A percentile compares a stretch with the other conserved stretches of the same genome.
Conservation (phyloP, 2,329 filamentous ascomycete genomes). For the Cadophora malorum region DNA sequence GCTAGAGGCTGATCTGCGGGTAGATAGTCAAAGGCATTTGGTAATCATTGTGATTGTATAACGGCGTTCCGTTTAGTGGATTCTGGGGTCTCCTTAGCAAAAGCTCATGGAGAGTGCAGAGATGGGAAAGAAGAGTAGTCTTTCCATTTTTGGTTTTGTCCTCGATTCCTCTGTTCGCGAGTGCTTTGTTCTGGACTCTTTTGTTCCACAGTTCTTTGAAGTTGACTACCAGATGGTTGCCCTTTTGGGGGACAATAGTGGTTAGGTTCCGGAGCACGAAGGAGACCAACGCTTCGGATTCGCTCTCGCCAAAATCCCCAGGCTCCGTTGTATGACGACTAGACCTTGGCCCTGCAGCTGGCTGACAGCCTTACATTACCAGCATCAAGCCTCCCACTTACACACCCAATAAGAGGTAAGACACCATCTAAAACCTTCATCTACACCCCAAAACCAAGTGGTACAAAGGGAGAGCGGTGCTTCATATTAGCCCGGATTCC, state of each 20-base stretch:
- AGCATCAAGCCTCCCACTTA: neutral
- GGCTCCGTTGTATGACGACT: neutral
- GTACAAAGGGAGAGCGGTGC: neutral
- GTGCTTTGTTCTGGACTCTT: too few relatives aligned
- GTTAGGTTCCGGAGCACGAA: too few relatives aligned
- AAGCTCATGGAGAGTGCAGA: too few relatives aligned
- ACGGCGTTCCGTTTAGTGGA: too few relatives aligned
- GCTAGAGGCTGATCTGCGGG: neutral
- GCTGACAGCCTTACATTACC: neutral
- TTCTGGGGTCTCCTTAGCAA: too few relatives aligned
- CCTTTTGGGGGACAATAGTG: too few relatives aligned
- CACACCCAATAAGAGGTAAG: neutral
- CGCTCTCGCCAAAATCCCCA: neutral
- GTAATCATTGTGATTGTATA: too few relatives aligned
- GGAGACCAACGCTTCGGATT: slow-evolving; percentile 3
- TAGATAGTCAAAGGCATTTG: neutral
- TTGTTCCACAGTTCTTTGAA: too few relatives aligned
- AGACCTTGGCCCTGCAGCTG: slow-evolving; percentile 6
- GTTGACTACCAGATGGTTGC: too few relatives aligned
- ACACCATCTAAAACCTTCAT: neutral
- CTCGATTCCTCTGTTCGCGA: too few relatives aligned
- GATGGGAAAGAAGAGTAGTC: too few relatives aligned
- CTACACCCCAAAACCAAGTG: neutral
- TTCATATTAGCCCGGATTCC: slow-evolving; percentile 4
- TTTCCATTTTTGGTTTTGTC: too few relatives aligned